Base-by-base conservation (phyloP, 768 basidiomycete species). In the Naganishia vaughanmartiniae region DNA sequence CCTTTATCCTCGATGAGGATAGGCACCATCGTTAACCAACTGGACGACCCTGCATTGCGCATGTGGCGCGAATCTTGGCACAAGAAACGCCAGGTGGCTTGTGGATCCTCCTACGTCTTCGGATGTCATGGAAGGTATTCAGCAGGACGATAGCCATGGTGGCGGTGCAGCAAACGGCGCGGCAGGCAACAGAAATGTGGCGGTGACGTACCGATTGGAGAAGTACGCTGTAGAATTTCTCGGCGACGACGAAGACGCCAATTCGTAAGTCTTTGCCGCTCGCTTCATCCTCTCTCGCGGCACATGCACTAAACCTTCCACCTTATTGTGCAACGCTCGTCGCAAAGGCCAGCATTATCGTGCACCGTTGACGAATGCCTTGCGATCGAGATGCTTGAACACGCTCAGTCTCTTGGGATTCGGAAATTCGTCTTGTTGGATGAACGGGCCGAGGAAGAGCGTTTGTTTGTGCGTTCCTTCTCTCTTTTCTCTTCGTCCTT, bases 151-250 rank as follows among this genome's bases (percentile, higher is more conserved):
- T n/a, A 9, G 6, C 4, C 54, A n/a, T 24, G n/a, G n/a, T 15
- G 14, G 42, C 7, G 36, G 36, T 36, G 36, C 36, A 36, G 36
- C 5, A 36, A 12, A 36, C 36, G 15, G 42, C 17, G 42, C 42
- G 42, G 42, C 15, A 7, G 36, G 17, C 17, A 26, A 21, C 24
- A 42, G 42, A 19, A 11, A 58, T 10, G 24, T 63, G 60, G 33
- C 30, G 5, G 60, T 42, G 39, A 46, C 60, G 39, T 63, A 42
- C n/a, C 21, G 60, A 17, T 15, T 63, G 36, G 60, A 63, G 34
- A 63, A 63, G 28, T 63, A 63, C 17, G 60, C 60, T 30, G 60
- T 63, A 26, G 60, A 63, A 11, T 63, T 63, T 26, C 36, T 63
- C 15, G 60, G 60, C 26, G 39, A 30, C 6, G 57, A 15, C n/a